Conservation (phyloP, 2,329 filamentous ascomycete species). For the Trichoderma atrobrunneum region DNA sequence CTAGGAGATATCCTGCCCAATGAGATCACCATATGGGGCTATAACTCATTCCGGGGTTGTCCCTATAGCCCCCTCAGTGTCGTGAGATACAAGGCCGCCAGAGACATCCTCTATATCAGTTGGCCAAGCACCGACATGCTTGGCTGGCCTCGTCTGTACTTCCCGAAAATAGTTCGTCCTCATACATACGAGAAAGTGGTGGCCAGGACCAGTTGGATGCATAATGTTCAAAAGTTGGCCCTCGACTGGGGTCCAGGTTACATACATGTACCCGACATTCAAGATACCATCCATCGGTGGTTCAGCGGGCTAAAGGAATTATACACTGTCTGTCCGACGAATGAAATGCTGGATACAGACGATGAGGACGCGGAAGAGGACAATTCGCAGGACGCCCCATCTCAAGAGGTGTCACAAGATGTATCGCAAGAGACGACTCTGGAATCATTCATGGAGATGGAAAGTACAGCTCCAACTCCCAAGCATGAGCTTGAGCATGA, state of each 20-base stretch:
- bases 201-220: neutral
- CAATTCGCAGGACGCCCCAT: neutral
- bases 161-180: too few species aligned
- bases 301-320: neutral
- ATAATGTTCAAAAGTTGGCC: neutral
- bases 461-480: neutral
- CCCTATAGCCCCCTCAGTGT: fast-evolving
- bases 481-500: neutral
- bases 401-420: neutral
- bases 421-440: neutral
- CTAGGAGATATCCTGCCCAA: neutral
- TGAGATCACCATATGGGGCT: neutral
- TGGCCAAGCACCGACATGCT: neutral
- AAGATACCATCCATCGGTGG: neutral
- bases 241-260: neutral
- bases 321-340: neutral
- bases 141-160: too few species aligned
- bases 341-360: neutral
- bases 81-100: neutral
- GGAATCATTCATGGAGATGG: neutral
- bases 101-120: neutral
- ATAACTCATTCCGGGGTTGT: too few species aligned
- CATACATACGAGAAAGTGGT: neutral
- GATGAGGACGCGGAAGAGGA: neutral
- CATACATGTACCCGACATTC: neutral